Evolutionary conservation across 257 asterid genomes (phyloP).

Genomic region (Ilex asprella): DNA sequence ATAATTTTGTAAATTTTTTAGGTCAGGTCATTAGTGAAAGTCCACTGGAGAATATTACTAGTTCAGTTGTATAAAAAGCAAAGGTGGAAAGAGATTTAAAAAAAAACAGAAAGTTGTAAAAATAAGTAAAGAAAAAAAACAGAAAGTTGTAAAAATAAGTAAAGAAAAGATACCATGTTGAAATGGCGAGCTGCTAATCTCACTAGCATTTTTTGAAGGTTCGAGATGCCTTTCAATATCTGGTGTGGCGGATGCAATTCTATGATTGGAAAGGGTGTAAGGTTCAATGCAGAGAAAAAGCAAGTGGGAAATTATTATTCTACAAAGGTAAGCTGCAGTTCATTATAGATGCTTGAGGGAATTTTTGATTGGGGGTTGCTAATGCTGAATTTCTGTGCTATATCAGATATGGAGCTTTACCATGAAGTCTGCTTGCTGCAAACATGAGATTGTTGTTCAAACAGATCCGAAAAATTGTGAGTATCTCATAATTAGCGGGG

Average conservation of each 20-base stretch:
- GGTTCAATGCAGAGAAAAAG: conserved; percentile 97
- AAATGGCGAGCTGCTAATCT: too few species aligned
- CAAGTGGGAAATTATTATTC: conserved; percentile 97
- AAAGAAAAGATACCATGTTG: too few species aligned
- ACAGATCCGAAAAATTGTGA: conserved; percentile 88
- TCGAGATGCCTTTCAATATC: conserved; percentile 89
- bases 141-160: too few species aligned
- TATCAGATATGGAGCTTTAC: conserved; percentile 93
- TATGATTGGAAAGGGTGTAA: conserved; percentile 97
- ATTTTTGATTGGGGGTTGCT: not conserved
- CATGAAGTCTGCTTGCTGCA: conserved; percentile 94
- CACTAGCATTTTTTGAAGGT: conserved; percentile 34
- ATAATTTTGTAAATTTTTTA: too few species aligned
- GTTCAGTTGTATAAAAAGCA: too few species aligned
- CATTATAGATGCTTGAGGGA: not conserved
- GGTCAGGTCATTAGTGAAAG: too few species aligned
- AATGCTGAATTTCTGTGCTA: conserved; percentile 4
- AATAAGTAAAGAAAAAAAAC: too few species aligned
- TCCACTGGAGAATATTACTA: too few species aligned
- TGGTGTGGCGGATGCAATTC: conserved; percentile 99
- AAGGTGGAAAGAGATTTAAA: too few species aligned
- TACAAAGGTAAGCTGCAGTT: conserved; percentile 53
- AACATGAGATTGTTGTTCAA: conserved; percentile 84
- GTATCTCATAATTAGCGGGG: conserved; percentile 77
- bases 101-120: too few species aligned